A percentile compares a stretch with the other conserved stretches of the same genome.
Evolutionary conservation across 169 alveolate genomes (phyloP).

Genomic region (Cytauxzoon felis): DNA sequence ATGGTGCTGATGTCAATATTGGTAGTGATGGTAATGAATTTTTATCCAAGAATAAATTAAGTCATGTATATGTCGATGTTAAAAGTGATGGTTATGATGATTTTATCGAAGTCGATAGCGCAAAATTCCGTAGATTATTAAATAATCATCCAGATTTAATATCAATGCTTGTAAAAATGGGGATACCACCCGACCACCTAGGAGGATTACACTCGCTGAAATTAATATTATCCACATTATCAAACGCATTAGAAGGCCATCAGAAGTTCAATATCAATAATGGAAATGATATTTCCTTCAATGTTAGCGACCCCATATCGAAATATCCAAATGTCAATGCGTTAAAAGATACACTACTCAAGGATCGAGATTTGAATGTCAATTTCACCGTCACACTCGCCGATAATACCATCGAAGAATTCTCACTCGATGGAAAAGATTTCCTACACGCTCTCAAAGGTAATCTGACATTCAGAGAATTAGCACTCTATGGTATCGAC

Average conservation of each 20-base stretch:
- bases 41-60: conserved; percentile 39
- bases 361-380: conserved; percentile 28
- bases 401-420: conserved; percentile 33
- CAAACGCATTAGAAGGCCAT: conserved; percentile 57
- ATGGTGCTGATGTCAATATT: conserved; percentile 30
- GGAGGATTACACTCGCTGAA: conserved; percentile 52
- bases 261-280: conserved; percentile 37
- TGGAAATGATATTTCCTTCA: conserved; percentile 9
- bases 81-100: conserved; percentile 42
- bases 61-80: conserved; percentile 55
- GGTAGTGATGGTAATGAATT: conserved; percentile 34
- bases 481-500: conserved; percentile 51
- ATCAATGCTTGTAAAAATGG: conserved; percentile 49
- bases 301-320: conserved; percentile 35
- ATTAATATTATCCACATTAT: conserved; percentile 43
- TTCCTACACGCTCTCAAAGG: conserved; percentile 59
- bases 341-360: conserved; percentile 19
- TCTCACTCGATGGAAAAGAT: conserved; percentile 35
- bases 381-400: conserved; percentile 26
- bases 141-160: conserved; percentile 54
- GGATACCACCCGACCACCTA: conserved; percentile 58
- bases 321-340: conserved; percentile 8
- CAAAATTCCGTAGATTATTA: conserved; percentile 44
- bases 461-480: conserved; percentile 48
- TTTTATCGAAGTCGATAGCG: conserved; percentile 59